Evolutionary conservation across 495 filamentous ascomycete species (phyloP), one percentile per base, ranked within the genome.

Genomic region (Zalerion maritima): DNA sequence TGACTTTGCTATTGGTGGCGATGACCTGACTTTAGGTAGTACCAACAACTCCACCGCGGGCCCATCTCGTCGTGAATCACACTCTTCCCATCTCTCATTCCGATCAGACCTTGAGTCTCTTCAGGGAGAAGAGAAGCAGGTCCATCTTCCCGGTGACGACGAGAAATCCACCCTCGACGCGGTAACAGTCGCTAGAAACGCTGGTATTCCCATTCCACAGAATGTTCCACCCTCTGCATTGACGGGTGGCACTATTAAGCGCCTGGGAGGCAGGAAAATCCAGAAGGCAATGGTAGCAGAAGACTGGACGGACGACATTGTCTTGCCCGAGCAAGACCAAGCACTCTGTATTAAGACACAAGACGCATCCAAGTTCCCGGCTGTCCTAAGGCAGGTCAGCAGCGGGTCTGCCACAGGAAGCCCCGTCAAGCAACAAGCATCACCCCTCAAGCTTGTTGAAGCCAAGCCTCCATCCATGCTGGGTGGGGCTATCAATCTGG

Each of bases 221-320:
- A 84, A 87, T 46, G 75, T 96, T 9, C 84, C 89, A n/a, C 70
- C 78, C 14, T 92, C 87, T n/a, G 89, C 89, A 27, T 64, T 97
- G 23, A 65, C 92, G 40, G 89, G 87, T 24, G 89, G 89, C 26
- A 85, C 84, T 7, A 97, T 97, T 47, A 94, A 93, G 59, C 64
- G 84, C 46, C 62, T 97, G 5, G 84, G 84, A 25, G 79, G 74
- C 40, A 75, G 75, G 43, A 89, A 82, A 40, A 66, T 74, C 24
- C 78, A 73, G 46, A 81, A 78, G 50, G 58, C 71, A 14, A 73
- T 81, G 35, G 55, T 67, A 24, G 62, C 77, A 41, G 89, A 94
- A 49, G 87, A 93, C 52, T 94, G 86, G 80, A 77, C 71, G 26
- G 81, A 92, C 35, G 89, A 96, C 45, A 57, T 97, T 28, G 84